Evolutionary conservation across 768 basidiomycete genomes (phyloP), one percentile per base, ranked within the genome.

Genomic region (Psilocybe cyanescens): DNA sequence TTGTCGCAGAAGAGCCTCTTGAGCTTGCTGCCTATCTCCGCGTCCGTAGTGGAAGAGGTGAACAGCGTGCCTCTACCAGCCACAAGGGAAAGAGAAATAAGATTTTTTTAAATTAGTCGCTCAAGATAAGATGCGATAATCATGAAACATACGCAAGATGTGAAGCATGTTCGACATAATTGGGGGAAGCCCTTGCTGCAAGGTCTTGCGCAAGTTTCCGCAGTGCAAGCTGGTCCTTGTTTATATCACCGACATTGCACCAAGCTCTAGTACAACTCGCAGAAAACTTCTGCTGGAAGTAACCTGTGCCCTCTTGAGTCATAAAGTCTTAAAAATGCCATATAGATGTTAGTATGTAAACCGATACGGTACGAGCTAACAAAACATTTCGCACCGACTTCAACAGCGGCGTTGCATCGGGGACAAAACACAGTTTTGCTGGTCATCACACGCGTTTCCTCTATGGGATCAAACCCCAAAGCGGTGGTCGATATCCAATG

Each of bases 241-340:
- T 59, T 71, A 87, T 79, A 3, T 61, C 66, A 8, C 41, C 31
- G 24, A 78, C 70, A 14, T 57, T 56, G 63, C 86, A 87, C 3
- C 8, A 31, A n/a, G 39, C 19, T 1, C 64, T 62, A 1, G 50
- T 33, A 62, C 86, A 87, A 46, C 17, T 17, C 0, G 63, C 54
- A 4, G 41, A 65, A 58, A 86, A 86, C 0, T 67, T 69, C n/a
- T 71, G 69, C 60, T 86, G 83, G 0, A 81, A 67, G 55, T 85
- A 87, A 0, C 86, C 86, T 0, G 75, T 78, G 0, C 79, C 81
- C 0, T 68, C 60, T 6, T 65, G 67, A 4, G 70, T 79, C 53
- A 80, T 63, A 39, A 79, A 79, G 1, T 77, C 85, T 86, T 33
- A n/a, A 11, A 17, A 30, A 8, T 16, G 2, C 7, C 3, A 31